Percentiles rank a stretch among this genome's conserved stretches.
These are phyloP conservation scores for Phylloporus sp. DNA, from an alignment of 768 basidiomycete genomes.

Conservation along the genomic window DNA sequence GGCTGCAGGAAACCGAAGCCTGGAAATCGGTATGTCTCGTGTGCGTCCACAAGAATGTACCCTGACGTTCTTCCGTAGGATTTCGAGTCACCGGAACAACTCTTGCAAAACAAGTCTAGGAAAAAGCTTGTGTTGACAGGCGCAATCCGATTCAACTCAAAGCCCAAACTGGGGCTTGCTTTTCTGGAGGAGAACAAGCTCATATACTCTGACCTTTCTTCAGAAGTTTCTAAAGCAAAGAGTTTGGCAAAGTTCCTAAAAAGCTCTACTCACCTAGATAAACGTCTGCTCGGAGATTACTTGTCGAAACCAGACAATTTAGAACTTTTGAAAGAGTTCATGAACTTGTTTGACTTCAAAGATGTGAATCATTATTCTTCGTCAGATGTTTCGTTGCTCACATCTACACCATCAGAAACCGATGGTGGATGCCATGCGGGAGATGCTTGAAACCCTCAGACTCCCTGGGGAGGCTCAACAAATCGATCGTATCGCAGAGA, in stretches of 20 bases:
- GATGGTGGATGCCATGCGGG: slow-evolving; percentile 93
- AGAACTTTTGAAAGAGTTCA: slow-evolving; percentile 81
- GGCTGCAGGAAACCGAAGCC: slow-evolving; percentile 36
- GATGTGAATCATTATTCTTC: slow-evolving; percentile 47
- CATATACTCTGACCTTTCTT: slow-evolving; percentile 64
- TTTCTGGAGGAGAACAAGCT: slow-evolving; percentile 93
- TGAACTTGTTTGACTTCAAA: slow-evolving; percentile 85
- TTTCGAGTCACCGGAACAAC: slow-evolving; percentile 50
- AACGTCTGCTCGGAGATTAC: slow-evolving; percentile 89
- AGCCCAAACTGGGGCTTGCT: slow-evolving; percentile 85
- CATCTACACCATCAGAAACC: slow-evolving; percentile 58
- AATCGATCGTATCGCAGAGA: slow-evolving; percentile 89
- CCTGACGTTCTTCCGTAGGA: slow-evolving; percentile 34
- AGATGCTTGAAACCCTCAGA: slow-evolving; percentile 88
- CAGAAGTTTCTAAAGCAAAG: slow-evolving; percentile 49
- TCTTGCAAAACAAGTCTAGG: slow-evolving; percentile 68
- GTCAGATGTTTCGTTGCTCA: slow-evolving; percentile 1
- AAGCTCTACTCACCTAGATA: slow-evolving; percentile 79
- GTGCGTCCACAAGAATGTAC: not conserved
- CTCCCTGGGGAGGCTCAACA: slow-evolving; percentile 95
- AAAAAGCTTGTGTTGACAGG: slow-evolving; percentile 85
- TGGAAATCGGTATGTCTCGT: slow-evolving; percentile 59
- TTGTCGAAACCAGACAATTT: slow-evolving; percentile 85
- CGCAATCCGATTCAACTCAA: slow-evolving; percentile 82
- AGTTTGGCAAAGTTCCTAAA: slow-evolving; percentile 87